phyloP scores from a whole-genome alignment of 805 yeast species.

The Lipomyces mesembrius region DNA sequence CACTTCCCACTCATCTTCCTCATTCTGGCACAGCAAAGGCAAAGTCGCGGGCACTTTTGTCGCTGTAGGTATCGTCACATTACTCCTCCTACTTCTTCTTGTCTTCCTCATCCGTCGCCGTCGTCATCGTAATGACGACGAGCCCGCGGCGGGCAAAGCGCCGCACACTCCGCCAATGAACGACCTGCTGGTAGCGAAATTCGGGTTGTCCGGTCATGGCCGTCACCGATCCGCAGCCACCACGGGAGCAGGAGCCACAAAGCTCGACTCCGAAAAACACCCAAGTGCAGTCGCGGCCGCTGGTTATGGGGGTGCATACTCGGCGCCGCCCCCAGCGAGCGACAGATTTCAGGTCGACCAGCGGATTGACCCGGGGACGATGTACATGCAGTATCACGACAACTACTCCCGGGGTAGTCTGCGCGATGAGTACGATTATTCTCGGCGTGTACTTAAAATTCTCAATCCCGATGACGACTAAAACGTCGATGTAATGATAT shows the following conservation, averaged over 20 bases:
- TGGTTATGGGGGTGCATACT: slow-evolving; percentile 26
- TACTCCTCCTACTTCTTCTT: slow-evolving; percentile 52
- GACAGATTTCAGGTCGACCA: slow-evolving; percentile 57
- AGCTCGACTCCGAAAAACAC: slow-evolving; percentile 34
- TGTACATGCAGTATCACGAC: slow-evolving; percentile 52
- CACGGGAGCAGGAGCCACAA: slow-evolving; percentile 17
- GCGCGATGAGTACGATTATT: slow-evolving; percentile 62
- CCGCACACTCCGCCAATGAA: slow-evolving; percentile 17
- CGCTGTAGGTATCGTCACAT: slow-evolving; percentile 69
- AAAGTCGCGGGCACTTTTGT: slow-evolving; percentile 86
- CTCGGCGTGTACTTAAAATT: slow-evolving; percentile 60
- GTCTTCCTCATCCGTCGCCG: slow-evolving; percentile 52
- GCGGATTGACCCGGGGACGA: slow-evolving; percentile 61
- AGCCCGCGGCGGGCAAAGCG: slow-evolving; percentile 11
- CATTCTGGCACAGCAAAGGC: slow-evolving; percentile 71
- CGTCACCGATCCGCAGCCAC: slow-evolving; percentile 25
- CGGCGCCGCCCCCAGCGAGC: slow-evolving; percentile 31
- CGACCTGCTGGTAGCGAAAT: slow-evolving; percentile 22
- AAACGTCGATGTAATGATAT: not conserved
- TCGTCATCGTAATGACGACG: slow-evolving; percentile 38
- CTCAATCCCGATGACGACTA: slow-evolving; percentile 52
- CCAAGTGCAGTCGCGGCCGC: slow-evolving; percentile 36
- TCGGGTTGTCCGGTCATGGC: slow-evolving; percentile 29
- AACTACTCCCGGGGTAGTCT: slow-evolving; percentile 54
- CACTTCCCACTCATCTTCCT: slow-evolving; percentile 36